Evolutionary conservation across 129 eudicot species (phyloP), one percentile per base, ranked within the genome.

Genomic region (Tanacetum coccineum): DNA sequence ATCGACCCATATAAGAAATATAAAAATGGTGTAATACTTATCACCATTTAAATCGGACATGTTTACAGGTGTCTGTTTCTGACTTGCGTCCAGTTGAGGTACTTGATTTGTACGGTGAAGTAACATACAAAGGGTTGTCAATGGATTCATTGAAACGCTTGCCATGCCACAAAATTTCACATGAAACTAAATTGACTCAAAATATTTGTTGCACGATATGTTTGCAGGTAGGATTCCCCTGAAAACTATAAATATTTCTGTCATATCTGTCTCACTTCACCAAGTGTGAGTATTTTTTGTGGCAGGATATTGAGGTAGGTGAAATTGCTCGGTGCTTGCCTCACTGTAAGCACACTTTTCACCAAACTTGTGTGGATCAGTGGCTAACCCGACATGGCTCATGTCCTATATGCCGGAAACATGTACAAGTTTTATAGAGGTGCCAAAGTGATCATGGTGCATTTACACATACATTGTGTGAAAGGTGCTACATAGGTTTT

Each of bases 391-490:
- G 79, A 63, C 87, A 78, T 21, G 70, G 83, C 7, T 87, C 94
- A 13, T 87, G 94, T 63, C 94, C 94, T 62, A 59, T 87, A n/a
- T 87, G 94, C 62, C 70, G 94, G 47, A 74, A 62, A 25, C 79
- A 70, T 47, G 84, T 87, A 13, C 77, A 45, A 68, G 70, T 15
- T 59, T 54, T 39, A 66, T 44, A 9, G 20, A 9, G 59, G 50
- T 25, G 72, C 22, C 26, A 20, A 7, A 36, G 14, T 32, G 62
- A 25, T 17, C 19, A 9, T 32, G 53, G 67, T 67, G 54, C 20
- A 11, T 62, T 39, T 52, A 39, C 15, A 14, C n/a, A 55, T 68
- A 40, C 14, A 21, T 30, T 61, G 6, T 58, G 30, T 66, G 4
- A 4, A n/a, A 8, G 28, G n/a, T 56, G 51, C 15, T 10, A 15